Conservation (phyloP, 2,329 filamentous ascomycete species). For the Epichloe bromicola region DNA sequence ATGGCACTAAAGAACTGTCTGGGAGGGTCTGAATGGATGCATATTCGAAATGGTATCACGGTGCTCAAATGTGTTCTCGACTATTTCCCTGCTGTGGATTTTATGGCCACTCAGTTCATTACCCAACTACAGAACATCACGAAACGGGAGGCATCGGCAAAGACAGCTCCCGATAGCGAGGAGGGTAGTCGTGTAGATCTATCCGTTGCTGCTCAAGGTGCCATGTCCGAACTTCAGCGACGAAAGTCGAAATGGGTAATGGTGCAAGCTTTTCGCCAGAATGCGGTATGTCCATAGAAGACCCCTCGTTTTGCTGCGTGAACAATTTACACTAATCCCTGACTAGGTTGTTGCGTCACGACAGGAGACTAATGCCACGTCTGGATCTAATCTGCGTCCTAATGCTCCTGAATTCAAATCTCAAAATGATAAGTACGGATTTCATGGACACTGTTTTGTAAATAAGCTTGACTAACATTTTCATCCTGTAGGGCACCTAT, state of each 20-base stretch:
- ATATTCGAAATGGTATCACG: constrained; percentile 90
- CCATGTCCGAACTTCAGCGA: constrained; percentile 56
- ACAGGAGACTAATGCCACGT: constrained; percentile 17
- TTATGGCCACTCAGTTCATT: constrained; percentile 61
- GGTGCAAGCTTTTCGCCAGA: constrained; percentile 59
- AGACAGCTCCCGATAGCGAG: constrained; percentile 33
- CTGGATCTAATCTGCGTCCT: constrained; percentile 35
- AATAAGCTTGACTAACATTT: constrained; percentile 3
- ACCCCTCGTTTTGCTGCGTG: not conserved
- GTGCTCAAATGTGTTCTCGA: constrained; percentile 70
- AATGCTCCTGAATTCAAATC: constrained; percentile 55
- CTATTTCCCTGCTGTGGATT: constrained; percentile 79
- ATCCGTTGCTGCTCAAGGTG: constrained; percentile 58
- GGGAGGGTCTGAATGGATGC: constrained; percentile 82
- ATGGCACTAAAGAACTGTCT: constrained; percentile 73
- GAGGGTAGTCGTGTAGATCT: constrained; percentile 57
- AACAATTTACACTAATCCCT: not conserved
- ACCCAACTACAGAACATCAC: constrained; percentile 54
- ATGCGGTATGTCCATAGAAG: constrained; percentile 34
- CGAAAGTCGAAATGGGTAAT: constrained; percentile 57
- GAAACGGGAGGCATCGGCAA: constrained; percentile 42
- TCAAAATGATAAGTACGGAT: constrained; percentile 23
- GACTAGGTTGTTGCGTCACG: constrained; percentile 17
- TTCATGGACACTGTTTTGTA: constrained; percentile 5
- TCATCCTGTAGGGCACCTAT: constrained; percentile 10